Evolutionary conservation across 768 basidiomycete genomes (phyloP).

Genomic region (Pisolithus microcarpus): DNA sequence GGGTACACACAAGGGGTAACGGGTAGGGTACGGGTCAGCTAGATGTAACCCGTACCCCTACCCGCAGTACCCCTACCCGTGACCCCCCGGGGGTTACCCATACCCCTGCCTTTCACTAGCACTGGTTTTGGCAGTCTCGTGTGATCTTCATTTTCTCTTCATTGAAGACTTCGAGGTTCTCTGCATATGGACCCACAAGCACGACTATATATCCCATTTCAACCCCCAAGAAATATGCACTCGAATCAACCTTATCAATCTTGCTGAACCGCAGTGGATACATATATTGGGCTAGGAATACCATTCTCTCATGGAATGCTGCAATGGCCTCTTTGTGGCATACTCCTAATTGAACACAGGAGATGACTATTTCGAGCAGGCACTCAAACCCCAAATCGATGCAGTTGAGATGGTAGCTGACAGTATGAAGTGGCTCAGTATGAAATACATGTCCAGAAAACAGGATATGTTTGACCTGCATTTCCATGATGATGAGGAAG

Average conservation of each 20-base stretch:
- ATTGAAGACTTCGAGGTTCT: slow-evolving; percentile 88
- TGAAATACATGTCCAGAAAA: slow-evolving; percentile 77
- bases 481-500: slow-evolving; percentile 63
- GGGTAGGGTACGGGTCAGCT: too few species aligned
- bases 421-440: slow-evolving; percentile 80
- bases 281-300: slow-evolving; percentile 85
- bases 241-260: slow-evolving; percentile 61
- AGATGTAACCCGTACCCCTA: too few species aligned
- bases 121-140: slow-evolving; percentile 74
- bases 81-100: too few species aligned
- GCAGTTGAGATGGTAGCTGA: slow-evolving; percentile 88
- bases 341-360: slow-evolving; percentile 62
- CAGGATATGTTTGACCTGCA: slow-evolving; percentile 53
- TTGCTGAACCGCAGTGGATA: slow-evolving; percentile 87
- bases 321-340: slow-evolving; percentile 49
- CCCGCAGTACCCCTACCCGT: too few species aligned
- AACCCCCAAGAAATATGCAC: slow-evolving; percentile 56
- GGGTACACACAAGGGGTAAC: too few species aligned
- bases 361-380: slow-evolving; percentile 71
- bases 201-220: slow-evolving; percentile 83
- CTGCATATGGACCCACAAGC: slow-evolving; percentile 93
- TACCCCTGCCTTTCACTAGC: too few species aligned
- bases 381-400: slow-evolving; percentile 60
- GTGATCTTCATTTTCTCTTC: slow-evolving; percentile 75
- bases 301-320: slow-evolving; percentile 75